phyloP scores from a whole-genome alignment of 768 basidiomycete species.

The Myochromella boudieri region DNA sequence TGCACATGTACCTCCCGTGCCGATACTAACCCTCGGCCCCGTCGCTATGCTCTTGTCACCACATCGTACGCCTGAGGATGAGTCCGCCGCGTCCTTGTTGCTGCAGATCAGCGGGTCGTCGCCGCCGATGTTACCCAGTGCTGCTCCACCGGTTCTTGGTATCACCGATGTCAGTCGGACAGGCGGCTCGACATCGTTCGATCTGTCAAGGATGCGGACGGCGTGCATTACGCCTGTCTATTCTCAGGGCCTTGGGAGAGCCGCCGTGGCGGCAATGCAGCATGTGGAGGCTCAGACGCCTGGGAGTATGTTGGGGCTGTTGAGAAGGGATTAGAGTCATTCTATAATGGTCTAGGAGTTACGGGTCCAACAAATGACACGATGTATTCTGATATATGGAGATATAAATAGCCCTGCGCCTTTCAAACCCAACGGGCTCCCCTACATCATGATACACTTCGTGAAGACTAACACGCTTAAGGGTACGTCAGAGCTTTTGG shows the following conservation, averaged over 20 bases:
- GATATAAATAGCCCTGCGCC: too few species aligned
- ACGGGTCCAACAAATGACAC: too few species aligned
- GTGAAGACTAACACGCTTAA: too few species aligned
- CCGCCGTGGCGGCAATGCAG: neutral
- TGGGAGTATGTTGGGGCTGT: constrained; percentile 21
- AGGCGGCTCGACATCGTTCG: constrained; percentile 1
- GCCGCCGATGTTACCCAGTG: constrained; percentile 17
- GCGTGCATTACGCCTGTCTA: constrained; percentile 5
- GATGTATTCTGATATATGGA: too few species aligned
- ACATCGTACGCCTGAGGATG: constrained; percentile 60
- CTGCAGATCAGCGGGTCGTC: constrained; percentile 60
- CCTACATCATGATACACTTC: too few species aligned
- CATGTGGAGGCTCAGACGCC: constrained; percentile 20
- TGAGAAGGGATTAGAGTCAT: too few species aligned
- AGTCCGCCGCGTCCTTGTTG: constrained; percentile 65
- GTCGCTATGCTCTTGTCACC: constrained; percentile 18
- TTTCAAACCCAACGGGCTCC: too few species aligned
- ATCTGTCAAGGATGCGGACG: constrained; percentile 13
- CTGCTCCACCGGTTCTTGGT: neutral
- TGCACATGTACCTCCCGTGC: constrained; percentile 34
- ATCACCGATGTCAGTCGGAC: neutral
- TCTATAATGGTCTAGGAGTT: too few species aligned
- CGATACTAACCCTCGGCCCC: constrained; percentile 40
- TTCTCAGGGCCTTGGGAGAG: neutral
- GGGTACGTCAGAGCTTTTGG: too few species aligned